Evolutionary conservation across 2,329 filamentous ascomycete genomes (phyloP).

Genomic region (Teratosphaeriaceae sp.): DNA sequence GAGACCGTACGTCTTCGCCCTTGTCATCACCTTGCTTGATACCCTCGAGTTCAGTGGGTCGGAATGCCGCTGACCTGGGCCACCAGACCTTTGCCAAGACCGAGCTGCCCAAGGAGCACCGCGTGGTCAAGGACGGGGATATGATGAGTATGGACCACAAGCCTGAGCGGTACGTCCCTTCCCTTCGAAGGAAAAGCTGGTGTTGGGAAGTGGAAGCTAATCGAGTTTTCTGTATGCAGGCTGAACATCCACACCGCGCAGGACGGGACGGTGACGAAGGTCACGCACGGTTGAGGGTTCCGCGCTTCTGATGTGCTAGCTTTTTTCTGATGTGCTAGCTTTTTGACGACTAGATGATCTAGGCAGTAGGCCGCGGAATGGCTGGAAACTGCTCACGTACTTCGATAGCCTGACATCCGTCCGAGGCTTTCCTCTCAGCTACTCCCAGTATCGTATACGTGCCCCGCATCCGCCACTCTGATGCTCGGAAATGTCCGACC

Average conservation of each 20-base stretch:
- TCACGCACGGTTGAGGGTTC: conserved; percentile 40
- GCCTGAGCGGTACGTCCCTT: conserved; percentile 34
- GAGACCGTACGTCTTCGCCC: conserved; percentile 32
- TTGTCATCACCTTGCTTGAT: conserved; percentile 19
- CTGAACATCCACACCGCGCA: conserved; percentile 44
- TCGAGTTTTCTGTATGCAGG: conserved; percentile 26
- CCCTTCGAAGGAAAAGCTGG: conserved; percentile 16
- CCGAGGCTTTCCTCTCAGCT: too few relatives aligned
- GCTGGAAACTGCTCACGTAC: too few relatives aligned
- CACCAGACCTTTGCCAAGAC: conserved; percentile 44
- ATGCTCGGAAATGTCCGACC: too few relatives aligned
- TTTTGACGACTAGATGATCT: background rate
- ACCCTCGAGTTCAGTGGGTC: background rate
- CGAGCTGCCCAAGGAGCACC: conserved; percentile 43
- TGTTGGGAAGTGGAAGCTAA: background rate
- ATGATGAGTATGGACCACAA: conserved; percentile 43
- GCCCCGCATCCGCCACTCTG: too few relatives aligned
- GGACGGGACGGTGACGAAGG: conserved; percentile 43
- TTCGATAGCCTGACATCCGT: too few relatives aligned
- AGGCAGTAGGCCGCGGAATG: too few relatives aligned
- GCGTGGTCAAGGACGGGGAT: conserved; percentile 40
- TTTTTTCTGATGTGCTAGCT: too few relatives aligned
- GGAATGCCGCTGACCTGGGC: background rate
- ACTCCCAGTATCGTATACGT: too few relatives aligned
- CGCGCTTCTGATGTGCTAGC: too few relatives aligned